Evolutionary conservation across 2,329 filamentous ascomycete species (phyloP), one percentile per base, ranked within the genome.

Genomic region (Sclerotinia spermophila): DNA sequence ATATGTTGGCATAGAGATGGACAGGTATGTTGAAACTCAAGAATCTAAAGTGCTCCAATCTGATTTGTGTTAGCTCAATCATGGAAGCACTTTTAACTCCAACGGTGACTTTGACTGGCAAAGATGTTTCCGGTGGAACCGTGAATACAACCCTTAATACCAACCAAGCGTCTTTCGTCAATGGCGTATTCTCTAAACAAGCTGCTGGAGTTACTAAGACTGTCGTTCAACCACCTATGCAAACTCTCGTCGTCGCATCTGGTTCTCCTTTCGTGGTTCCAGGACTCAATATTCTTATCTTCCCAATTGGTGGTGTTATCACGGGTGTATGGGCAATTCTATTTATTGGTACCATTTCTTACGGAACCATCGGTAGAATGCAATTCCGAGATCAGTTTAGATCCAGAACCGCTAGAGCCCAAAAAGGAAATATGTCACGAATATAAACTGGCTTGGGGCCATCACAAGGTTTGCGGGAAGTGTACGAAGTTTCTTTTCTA

Each of bases 131-230:
- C 21, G 87, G 87, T 72, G 78, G 82, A 75, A 79, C 81, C 1
- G 83, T 92, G 71, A 85, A 82, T 76, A 90, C 90, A 65, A 89
- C 87, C 45, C 86, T 93, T 66, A 90, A 90, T 15, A 85, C 87
- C 72, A 89, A 90, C 79, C 89, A 92, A 79, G 90, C 91, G 24
- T 85, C 87, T 10, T 94, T 93, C 75, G 86, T 93, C 53, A 86
- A 86, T 21, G 91, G 91, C 67, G 86, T 91, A 75, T 93, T 93
- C 80, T 86, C 90, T 68, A 81, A 79, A 78, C n/a, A 78, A 62
- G 72, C 72, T 65, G 67, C 74, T 19, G 71, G 74, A 55, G 60
- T 69, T 11, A 77, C 77, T 1, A 75, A 75, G 56, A 71, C 73
- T 4, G 72, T 70, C 72, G 79, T 83, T 27, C 44, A 42, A 8